A percentile compares a stretch with the other conserved stretches of the same genome.
These are phyloP conservation scores for Anisodus acutangulus DNA, from an alignment of 257 asterid species.

Conservation along the genomic window DNA sequence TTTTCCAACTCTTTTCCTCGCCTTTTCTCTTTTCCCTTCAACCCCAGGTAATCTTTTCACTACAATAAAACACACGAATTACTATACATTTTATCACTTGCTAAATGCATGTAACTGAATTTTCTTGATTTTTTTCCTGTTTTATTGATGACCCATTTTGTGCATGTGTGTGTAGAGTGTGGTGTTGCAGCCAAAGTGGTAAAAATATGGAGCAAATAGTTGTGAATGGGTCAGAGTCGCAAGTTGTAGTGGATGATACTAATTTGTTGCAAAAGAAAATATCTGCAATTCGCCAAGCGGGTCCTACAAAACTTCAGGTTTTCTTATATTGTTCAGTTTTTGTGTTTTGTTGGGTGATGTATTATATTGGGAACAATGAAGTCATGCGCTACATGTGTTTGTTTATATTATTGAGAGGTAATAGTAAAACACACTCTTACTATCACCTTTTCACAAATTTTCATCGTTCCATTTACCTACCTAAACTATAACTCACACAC, in stretches of 20 bases:
- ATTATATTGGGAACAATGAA: neutral
- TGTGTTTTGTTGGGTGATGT: neutral
- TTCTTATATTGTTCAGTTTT: neutral
- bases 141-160: neutral
- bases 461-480: no score
- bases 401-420: neutral
- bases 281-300: conserved; percentile 57
- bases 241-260: conserved; percentile 64
- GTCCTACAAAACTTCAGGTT: conserved; percentile 85
- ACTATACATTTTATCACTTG: neutral
- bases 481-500: no score
- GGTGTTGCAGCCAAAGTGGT: conserved; percentile 41
- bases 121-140: neutral
- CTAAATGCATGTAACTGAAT: neutral
- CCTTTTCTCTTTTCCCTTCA: conserved; percentile 33
- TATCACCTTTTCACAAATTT: no score
- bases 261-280: conserved; percentile 58
- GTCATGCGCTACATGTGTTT: neutral
- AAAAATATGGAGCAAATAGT: conserved; percentile 61
- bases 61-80: conserved; percentile 7
- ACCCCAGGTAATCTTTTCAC: neutral
- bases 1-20: conserved; percentile 31
- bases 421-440: no score
- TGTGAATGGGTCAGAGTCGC: conserved; percentile 61
- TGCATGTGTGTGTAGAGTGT: conserved; percentile 25